Percentiles rank a stretch among this genome's conserved stretches.
These are phyloP conservation scores for Lotus japonicus DNA, from an alignment of 306 rosid species.

Conservation along the genomic window DNA sequence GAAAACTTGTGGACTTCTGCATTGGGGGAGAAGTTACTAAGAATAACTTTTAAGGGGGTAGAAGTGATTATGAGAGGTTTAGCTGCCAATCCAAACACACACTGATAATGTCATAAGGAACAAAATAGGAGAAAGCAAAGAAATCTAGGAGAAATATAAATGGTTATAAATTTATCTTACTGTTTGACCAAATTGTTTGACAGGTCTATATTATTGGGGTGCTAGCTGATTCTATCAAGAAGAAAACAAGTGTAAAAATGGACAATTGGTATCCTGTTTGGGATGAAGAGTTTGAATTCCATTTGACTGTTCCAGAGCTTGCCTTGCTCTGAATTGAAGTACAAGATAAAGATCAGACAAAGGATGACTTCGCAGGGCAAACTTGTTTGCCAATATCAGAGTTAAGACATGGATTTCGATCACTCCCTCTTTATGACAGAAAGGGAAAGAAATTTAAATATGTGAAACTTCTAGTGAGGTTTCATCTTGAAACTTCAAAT, in stretches of 20 bases:
- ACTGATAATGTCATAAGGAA: too few species aligned
- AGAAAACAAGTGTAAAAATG: slow-evolving; percentile 39
- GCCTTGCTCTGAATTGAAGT: slow-evolving; percentile 71
- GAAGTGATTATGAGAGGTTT: too few species aligned
- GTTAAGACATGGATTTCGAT: slow-evolving; percentile 55
- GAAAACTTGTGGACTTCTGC: too few species aligned
- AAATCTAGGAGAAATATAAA: too few species aligned
- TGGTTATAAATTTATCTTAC: too few species aligned
- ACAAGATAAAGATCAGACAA: slow-evolving; percentile 54
- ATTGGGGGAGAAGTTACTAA: too few species aligned
- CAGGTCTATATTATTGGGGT: slow-evolving; percentile 50
- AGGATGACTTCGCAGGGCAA: slow-evolving; percentile 84
- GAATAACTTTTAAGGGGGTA: too few species aligned
- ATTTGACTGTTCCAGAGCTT: slow-evolving; percentile 67
- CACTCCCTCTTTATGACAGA: slow-evolving; percentile 47
- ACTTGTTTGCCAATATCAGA: slow-evolving; percentile 78
- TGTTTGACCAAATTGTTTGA: not conserved
- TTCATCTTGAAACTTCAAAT: slow-evolving; percentile 30
- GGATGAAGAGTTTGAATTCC: slow-evolving; percentile 71
- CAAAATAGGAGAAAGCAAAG: too few species aligned
- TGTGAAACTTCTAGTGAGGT: slow-evolving; percentile 52
- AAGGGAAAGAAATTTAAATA: slow-evolving; percentile 52
- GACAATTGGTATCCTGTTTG: slow-evolving; percentile 77
- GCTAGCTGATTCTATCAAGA: slow-evolving; percentile 51
- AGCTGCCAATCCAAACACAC: too few species aligned